Percentiles rank a stretch among this genome's conserved stretches.
Conservation (phyloP, 2,329 filamentous ascomycete species). For the Diplodia intermedia region DNA sequence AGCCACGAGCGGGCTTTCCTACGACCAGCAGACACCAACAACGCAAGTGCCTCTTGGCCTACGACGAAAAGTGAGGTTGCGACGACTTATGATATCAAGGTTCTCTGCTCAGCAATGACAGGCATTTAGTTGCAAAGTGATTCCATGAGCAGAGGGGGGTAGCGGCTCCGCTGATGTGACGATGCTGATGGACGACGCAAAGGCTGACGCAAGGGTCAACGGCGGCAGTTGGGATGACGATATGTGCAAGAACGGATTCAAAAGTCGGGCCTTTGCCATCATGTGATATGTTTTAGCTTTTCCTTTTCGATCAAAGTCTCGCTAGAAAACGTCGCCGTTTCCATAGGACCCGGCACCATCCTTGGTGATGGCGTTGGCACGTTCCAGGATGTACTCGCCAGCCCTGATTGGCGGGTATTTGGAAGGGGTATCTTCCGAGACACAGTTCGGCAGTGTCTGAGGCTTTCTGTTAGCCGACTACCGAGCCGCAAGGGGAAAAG, state of each 20-base stretch:
- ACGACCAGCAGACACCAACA: too few species aligned
- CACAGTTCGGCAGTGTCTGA: slow-evolving; percentile 48
- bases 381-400: slow-evolving; percentile 51
- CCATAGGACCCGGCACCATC: slow-evolving; percentile 42
- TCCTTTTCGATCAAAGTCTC: neutral
- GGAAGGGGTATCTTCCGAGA: slow-evolving; percentile 43
- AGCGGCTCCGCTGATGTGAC: too few species aligned
- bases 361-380: slow-evolving; percentile 43
- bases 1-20: too few species aligned
- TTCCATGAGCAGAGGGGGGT: too few species aligned
- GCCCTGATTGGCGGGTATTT: slow-evolving; percentile 48
- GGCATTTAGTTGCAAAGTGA: too few species aligned
- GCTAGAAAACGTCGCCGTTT: slow-evolving; percentile 26
- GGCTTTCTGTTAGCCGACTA: neutral
- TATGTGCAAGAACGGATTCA: neutral
- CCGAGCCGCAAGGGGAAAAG: neutral
- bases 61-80: too few species aligned
- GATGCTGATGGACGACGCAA: neutral
- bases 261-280: neutral
- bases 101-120: too few species aligned
- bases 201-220: neutral
- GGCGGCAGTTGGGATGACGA: neutral
- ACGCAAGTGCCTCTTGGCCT: too few species aligned
- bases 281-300: neutral
- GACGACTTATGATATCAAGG: too few species aligned